phyloP scores from a whole-genome alignment of 2,329 filamentous ascomycete species.

The Rutstroemia sydowiana region DNA sequence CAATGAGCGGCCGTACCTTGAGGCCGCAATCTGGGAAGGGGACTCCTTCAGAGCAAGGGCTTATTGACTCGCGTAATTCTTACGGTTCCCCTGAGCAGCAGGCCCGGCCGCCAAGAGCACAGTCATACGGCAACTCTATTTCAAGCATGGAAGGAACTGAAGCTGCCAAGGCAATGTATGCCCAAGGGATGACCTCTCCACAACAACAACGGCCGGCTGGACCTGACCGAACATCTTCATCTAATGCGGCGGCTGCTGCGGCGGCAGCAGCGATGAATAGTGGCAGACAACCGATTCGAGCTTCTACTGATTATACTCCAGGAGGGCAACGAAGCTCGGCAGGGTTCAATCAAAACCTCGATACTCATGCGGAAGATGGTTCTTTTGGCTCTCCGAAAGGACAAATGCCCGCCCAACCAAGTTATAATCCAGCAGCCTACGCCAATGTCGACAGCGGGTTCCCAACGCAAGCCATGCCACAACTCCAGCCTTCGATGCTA shows the following conservation, averaged over 20 bases:
- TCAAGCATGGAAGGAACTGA: slow-evolving; percentile 50
- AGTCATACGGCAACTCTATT: slow-evolving; percentile 33
- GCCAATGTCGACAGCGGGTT: slow-evolving; percentile 52
- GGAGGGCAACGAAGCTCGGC: slow-evolving; percentile 15
- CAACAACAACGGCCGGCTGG: slow-evolving; percentile 40
- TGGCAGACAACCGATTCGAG: slow-evolving; percentile 17
- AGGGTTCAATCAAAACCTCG: slow-evolving; percentile 19
- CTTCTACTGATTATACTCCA: slow-evolving; percentile 27
- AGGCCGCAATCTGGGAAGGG: slow-evolving; percentile 21
- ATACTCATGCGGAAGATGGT: slow-evolving; percentile 20
- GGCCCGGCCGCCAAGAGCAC: slow-evolving; percentile 25
- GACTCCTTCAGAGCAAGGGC: slow-evolving; percentile 13
- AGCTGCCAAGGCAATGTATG: slow-evolving; percentile 57
- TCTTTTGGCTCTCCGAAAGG: slow-evolving; percentile 28
- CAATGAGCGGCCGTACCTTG: slow-evolving; percentile 24
- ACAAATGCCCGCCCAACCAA: slow-evolving; percentile 45
- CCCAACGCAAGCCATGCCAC: slow-evolving; percentile 36
- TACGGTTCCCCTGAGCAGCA: slow-evolving; percentile 25
- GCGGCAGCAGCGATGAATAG: slow-evolving; percentile 41
- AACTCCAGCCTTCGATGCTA: slow-evolving; percentile 16
- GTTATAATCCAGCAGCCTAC: slow-evolving; percentile 75
- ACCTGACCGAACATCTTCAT: slow-evolving; percentile 44
- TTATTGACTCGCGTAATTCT: slow-evolving; percentile 22
- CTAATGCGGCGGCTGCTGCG: slow-evolving; percentile 48
- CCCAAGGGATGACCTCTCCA: slow-evolving; percentile 40